These are phyloP conservation scores for Suillus discolor DNA, from an alignment of 768 basidiomycete species.

Conservation along the genomic window DNA sequence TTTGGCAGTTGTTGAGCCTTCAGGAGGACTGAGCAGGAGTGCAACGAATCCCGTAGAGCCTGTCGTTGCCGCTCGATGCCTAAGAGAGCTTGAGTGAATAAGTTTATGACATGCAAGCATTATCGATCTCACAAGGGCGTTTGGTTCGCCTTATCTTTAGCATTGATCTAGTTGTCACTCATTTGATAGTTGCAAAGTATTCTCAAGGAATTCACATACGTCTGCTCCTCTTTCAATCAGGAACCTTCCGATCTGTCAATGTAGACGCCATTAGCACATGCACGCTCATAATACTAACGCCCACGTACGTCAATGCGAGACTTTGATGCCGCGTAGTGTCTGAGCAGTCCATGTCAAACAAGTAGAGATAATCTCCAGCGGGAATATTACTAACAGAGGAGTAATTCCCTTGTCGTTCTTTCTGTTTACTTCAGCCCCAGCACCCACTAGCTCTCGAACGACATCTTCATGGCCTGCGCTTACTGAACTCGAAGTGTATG, in stretches of 20 bases:
- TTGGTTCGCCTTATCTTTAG: conserved; percentile 92
- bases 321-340: conserved; percentile 94
- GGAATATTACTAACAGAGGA: conserved; percentile 61
- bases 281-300: conserved; percentile 31
- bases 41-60: conserved; percentile 89
- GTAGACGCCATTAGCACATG: conserved; percentile 28
- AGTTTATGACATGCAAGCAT: not conserved
- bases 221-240: conserved; percentile 89
- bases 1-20: conserved; percentile 57
- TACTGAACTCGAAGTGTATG: conserved; percentile 43
- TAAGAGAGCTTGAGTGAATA: conserved; percentile 31
- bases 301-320: conserved; percentile 72
- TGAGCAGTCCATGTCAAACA: conserved; percentile 30
- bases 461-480: conserved; percentile 81
- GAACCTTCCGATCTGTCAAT: conserved; percentile 78
- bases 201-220: conserved; percentile 54
- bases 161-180: conserved; percentile 73
- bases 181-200: conserved; percentile 33
- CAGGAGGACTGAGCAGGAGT: conserved; percentile 84
- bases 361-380: not conserved
- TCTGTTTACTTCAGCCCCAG: conserved; percentile 81
- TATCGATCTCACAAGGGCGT: conserved; percentile 69
- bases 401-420: conserved; percentile 83
- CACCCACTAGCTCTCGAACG: conserved; percentile 75
- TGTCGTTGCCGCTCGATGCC: conserved; percentile 95